These are phyloP conservation scores for Gossypium trilobum DNA, from an alignment of 441 rosid species.

Conservation along the genomic window DNA sequence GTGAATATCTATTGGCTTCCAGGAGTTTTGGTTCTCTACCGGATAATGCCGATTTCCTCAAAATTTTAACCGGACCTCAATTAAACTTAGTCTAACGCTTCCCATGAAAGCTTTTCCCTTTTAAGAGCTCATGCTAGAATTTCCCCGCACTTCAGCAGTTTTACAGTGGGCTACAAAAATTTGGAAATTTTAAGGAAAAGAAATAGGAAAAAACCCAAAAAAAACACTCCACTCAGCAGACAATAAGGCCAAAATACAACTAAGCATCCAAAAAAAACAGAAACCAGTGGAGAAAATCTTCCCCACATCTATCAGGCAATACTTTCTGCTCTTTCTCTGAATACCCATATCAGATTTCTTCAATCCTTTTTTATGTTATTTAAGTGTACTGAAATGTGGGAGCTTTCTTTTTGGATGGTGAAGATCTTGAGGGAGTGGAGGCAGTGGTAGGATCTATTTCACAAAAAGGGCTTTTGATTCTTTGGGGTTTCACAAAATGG, in stretches of 20 bases:
- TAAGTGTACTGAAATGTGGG: not conserved
- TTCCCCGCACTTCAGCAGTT: not conserved
- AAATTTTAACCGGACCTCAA: too few relatives aligned
- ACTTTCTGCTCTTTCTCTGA: not conserved
- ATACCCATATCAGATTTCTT: conserved; percentile 6
- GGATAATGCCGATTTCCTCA: too few relatives aligned
- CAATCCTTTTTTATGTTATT: not conserved
- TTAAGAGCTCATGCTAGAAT: too few relatives aligned
- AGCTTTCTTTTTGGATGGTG: not conserved
- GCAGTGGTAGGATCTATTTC: conserved; percentile 21
- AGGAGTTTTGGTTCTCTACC: too few relatives aligned
- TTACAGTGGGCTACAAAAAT: not conserved
- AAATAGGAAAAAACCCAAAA: not conserved
- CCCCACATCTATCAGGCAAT: conserved; percentile 28
- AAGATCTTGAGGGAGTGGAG: conserved; percentile 30
- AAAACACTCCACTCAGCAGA: not conserved
- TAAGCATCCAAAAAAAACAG: not conserved
- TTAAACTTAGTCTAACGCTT: too few relatives aligned
- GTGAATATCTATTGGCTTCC: too few relatives aligned
- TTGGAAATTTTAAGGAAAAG: not conserved
- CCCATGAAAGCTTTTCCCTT: too few relatives aligned
- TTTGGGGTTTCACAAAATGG: conserved; percentile 30
- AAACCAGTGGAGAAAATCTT: conserved; percentile 29
- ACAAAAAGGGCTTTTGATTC: conserved; percentile 16
- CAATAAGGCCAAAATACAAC: not conserved